Percentiles rank a stretch among this genome's conserved stretches.
phyloP scores from a whole-genome alignment of 2,329 filamentous ascomycete species.

The Phoma sp. region DNA sequence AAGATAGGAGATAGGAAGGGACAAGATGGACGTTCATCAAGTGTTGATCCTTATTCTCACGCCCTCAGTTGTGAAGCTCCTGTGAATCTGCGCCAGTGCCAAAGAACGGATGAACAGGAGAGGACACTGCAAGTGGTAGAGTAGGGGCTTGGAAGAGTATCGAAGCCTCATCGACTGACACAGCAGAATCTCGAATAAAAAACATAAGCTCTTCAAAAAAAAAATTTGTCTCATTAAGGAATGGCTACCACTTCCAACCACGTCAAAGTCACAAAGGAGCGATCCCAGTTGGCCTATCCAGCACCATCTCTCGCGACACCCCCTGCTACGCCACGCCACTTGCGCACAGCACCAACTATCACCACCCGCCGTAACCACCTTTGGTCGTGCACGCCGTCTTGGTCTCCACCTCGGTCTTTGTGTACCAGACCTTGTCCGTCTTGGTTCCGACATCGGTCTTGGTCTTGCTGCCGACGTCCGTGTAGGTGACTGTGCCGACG shows the following conservation, averaged over 20 bases:
- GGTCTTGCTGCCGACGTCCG: slow-evolving; percentile 18
- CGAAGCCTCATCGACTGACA: too few species aligned
- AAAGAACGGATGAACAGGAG: background rate
- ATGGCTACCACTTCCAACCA: background rate
- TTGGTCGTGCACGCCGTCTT: slow-evolving; percentile 30
- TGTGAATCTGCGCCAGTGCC: too few species aligned
- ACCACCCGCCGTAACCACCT: slow-evolving; percentile 7
- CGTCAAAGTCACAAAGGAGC: background rate
- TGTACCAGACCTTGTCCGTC: slow-evolving; percentile 26
- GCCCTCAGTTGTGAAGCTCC: too few species aligned
- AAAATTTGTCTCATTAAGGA: background rate
- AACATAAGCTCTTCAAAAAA: background rate
- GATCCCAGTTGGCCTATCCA: background rate
- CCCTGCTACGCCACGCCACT: background rate
- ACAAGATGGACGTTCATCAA: too few species aligned
- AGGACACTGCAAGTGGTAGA: background rate
- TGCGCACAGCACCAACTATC: background rate
- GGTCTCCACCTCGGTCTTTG: slow-evolving; percentile 25
- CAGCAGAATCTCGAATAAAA: too few species aligned
- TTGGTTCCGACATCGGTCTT: slow-evolving; percentile 20
- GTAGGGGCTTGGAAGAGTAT: too few species aligned
- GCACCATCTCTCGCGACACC: background rate
- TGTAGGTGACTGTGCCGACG: slow-evolving; percentile 21
- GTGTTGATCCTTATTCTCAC: too few species aligned
- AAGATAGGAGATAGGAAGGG: too few species aligned